These are phyloP conservation scores for Termitomyces sp. DNA, from an alignment of 768 basidiomycete species.

Conservation along the genomic window DNA sequence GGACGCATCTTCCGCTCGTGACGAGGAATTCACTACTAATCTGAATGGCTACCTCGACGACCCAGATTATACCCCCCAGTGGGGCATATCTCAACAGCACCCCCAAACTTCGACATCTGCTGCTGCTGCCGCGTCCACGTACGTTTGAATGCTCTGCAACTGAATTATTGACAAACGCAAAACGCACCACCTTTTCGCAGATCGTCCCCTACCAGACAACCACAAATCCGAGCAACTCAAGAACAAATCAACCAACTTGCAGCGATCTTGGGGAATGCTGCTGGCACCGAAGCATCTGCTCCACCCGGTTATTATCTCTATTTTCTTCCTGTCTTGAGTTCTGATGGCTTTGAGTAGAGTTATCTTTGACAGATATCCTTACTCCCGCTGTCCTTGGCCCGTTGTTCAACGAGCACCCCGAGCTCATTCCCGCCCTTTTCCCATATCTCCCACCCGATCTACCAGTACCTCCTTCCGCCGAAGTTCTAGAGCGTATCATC, in stretches of 20 bases:
- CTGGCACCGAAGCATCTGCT: constrained; percentile 21
- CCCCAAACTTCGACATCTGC: constrained; percentile 44
- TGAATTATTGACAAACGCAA: background rate
- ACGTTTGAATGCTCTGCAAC: constrained; percentile 7
- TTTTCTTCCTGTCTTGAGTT: background rate
- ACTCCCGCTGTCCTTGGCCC: constrained; percentile 68
- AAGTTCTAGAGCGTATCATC: constrained; percentile 69
- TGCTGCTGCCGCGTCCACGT: constrained; percentile 28
- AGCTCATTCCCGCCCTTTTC: constrained; percentile 63
- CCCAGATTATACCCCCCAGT: constrained; percentile 54
- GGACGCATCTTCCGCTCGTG: constrained; percentile 63
- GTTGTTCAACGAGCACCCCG: constrained; percentile 65
- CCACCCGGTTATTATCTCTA: constrained; percentile 24
- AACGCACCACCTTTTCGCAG: background rate
- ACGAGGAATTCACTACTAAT: constrained; percentile 69
- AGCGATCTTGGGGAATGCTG: constrained; percentile 44
- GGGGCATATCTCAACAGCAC: constrained; percentile 36
- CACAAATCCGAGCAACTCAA: constrained; percentile 40
- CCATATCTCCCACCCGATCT: constrained; percentile 81
- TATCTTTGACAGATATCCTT: constrained; percentile 71
- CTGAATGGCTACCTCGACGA: constrained; percentile 68
- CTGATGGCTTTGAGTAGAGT: constrained; percentile 29
- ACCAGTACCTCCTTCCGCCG: constrained; percentile 59
- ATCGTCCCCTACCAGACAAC: constrained; percentile 9
- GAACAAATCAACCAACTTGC: constrained; percentile 64